Base-by-base conservation (phyloP, 352 stramenopile genomes). In the Elongisporangium prolatum region DNA sequence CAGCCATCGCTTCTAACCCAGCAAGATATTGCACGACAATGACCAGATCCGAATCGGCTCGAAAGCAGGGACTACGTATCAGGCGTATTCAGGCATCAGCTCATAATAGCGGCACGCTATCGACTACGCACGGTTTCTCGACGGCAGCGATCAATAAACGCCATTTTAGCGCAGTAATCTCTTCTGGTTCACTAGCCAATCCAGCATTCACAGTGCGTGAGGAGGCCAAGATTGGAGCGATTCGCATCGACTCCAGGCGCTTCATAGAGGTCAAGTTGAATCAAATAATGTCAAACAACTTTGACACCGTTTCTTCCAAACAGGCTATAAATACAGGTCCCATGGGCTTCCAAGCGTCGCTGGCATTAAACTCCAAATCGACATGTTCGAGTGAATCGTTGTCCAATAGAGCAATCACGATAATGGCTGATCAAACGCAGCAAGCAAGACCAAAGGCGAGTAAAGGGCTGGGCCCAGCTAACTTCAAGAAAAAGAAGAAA, bases 1-100 rank as follows among this genome's bases (percentile, higher is more conserved):
- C 60, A 2, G 54, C 38, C 22, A 89, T 76, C 9, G 72, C 62
- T 0, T 84, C 76, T 14, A 86, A 56, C 21, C 57, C 63, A 14
- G 56, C 59, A 16, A 91, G 65, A 21, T 75, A 74, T 47, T 89
- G 76, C 21, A 70, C 64, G 56, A 89, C 75, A 37, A 88, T 56
- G 20, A 77, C 52, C 4, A 88, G 52, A 22, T 91, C 81, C 22
- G 86, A 28, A 50, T 91, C 81, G 6, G 58, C 84, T 4, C 81
- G 76, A n/a, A 84, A 68, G 10, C 79, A 70, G 54, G 68, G 63
- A 0, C 80, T 89, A 40, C 4, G 28, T 13, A 40, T 40, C 28
- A 40, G 8, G 14, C 5, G 28, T 9, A 40, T 40, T 40, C 8
- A 14, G 4, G 4, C 28, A 13, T 40, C 28, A 40, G 28, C 28